These are phyloP conservation scores for Zygotorulaspora florentina DNA, from an alignment of 805 yeast genomes.

Conservation along the genomic window DNA sequence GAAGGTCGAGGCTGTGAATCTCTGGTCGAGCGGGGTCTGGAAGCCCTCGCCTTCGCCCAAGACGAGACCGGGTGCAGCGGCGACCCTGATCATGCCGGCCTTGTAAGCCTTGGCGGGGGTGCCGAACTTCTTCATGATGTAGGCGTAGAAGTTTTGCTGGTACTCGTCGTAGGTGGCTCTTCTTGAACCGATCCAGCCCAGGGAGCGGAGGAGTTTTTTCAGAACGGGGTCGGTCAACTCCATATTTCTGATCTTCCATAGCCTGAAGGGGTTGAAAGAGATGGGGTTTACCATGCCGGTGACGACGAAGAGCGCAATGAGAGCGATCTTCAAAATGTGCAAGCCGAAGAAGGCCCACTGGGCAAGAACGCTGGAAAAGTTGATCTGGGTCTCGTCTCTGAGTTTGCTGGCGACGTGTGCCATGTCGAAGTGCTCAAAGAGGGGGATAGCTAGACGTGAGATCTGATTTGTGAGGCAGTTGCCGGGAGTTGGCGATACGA, in stretches of 20 bases:
- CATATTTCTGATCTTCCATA: constrained; percentile 33
- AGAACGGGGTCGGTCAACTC: constrained; percentile 28
- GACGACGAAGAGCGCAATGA: constrained; percentile 55
- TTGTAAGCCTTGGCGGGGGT: constrained; percentile 73
- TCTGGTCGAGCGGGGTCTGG: constrained; percentile 49
- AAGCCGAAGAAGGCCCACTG: constrained; percentile 68
- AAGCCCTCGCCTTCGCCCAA: constrained; percentile 84
- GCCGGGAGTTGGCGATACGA: constrained; percentile 89
- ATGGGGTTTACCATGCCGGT: constrained; percentile 79
- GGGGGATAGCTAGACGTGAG: constrained; percentile 34
- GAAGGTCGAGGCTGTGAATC: constrained; percentile 36
- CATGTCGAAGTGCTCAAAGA: constrained; percentile 36
- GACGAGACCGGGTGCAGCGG: constrained; percentile 54
- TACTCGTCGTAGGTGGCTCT: constrained; percentile 67
- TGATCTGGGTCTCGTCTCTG: constrained; percentile 44
- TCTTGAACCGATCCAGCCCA: constrained; percentile 96
- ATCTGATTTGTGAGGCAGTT: constrained; percentile 66
- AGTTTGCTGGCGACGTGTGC: constrained; percentile 44
- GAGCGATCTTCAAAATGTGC: constrained; percentile 59
- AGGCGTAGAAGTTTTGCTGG: constrained; percentile 62
- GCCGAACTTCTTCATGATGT: constrained; percentile 61
- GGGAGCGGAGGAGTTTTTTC: constrained; percentile 45
- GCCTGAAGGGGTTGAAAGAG: constrained; percentile 41
- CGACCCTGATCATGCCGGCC: constrained; percentile 59
- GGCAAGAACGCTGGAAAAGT: constrained; percentile 40